These are phyloP conservation scores for Beauveria sp. DNA, from an alignment of 2,329 filamentous ascomycete genomes.

Conservation along the genomic window DNA sequence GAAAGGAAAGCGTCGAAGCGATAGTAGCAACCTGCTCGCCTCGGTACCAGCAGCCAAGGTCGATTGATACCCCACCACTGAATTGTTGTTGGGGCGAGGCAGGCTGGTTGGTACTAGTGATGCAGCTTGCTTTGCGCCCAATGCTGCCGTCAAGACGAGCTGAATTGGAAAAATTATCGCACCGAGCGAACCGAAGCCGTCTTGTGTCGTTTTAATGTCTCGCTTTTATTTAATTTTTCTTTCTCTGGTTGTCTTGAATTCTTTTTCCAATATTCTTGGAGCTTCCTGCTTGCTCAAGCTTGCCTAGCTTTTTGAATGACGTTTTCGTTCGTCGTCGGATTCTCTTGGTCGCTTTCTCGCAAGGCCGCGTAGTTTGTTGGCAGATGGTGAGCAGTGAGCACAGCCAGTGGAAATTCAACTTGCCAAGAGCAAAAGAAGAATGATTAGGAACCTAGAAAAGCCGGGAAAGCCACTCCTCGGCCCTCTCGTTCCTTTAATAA, in stretches of 20 bases:
- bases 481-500: background rate
- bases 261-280: too few relatives aligned
- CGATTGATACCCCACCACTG: background rate
- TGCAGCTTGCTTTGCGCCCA: background rate
- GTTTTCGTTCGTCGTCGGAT: too few relatives aligned
- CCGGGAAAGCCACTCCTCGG: too few relatives aligned
- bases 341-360: background rate
- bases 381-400: too few relatives aligned
- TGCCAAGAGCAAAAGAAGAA: too few relatives aligned
- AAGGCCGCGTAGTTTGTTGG: too few relatives aligned
- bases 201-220: background rate
- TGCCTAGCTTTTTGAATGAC: background rate
- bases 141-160: background rate
- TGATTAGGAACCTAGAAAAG: too few relatives aligned
- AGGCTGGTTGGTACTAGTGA: background rate
- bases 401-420: too few relatives aligned
- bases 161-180: background rate
- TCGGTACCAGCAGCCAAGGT: too few relatives aligned
- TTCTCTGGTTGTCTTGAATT: too few relatives aligned
- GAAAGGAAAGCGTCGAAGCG: background rate
- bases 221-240: background rate
- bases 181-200: background rate
- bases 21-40: background rate
- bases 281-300: background rate
- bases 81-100: background rate